These are phyloP conservation scores for Myriosclerotinia scirpicola DNA, from an alignment of 2,329 filamentous ascomycete species.

Conservation along the genomic window DNA sequence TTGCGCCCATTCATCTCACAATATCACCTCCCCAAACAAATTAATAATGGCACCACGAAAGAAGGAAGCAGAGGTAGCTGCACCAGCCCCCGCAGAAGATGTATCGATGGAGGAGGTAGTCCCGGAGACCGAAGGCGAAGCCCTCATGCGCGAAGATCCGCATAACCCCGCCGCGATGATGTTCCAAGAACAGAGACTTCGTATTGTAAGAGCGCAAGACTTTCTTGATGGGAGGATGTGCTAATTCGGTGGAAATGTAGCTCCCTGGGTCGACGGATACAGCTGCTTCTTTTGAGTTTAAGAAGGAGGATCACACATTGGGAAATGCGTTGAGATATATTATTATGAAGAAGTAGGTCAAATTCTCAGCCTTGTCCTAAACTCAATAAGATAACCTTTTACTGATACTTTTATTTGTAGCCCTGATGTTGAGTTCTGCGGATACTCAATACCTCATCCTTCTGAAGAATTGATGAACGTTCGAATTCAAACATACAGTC, in stretches of 20 bases:
- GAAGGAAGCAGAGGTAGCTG: conserved; percentile 26
- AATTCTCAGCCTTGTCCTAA: not conserved
- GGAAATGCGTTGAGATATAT: conserved; percentile 93
- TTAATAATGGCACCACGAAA: conserved; percentile 34
- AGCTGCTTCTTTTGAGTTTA: conserved; percentile 92
- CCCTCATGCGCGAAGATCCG: conserved; percentile 22
- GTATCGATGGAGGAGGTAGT: conserved; percentile 36
- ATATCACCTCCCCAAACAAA: not conserved
- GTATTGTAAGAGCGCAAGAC: conserved; percentile 33
- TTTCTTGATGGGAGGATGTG: not conserved
- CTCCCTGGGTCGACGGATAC: conserved; percentile 52
- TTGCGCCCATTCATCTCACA: conserved; percentile 23
- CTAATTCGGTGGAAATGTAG: conserved; percentile 10
- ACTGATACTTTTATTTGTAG: conserved; percentile 48
- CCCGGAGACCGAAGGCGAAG: conserved; percentile 19
- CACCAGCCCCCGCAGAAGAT: conserved; percentile 31
- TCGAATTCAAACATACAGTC: conserved; percentile 95
- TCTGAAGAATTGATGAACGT: conserved; percentile 97
- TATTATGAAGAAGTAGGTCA: conserved; percentile 93
- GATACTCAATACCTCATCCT: conserved; percentile 95
- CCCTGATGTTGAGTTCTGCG: conserved; percentile 95
- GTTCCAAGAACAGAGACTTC: conserved; percentile 35
- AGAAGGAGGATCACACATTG: conserved; percentile 90
- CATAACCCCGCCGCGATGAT: conserved; percentile 28
- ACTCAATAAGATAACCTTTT: not conserved